Evolutionary conservation across 2,329 filamentous ascomycete species (phyloP), one percentile per base, ranked within the genome.

Genomic region (Fusarium siculi): DNA sequence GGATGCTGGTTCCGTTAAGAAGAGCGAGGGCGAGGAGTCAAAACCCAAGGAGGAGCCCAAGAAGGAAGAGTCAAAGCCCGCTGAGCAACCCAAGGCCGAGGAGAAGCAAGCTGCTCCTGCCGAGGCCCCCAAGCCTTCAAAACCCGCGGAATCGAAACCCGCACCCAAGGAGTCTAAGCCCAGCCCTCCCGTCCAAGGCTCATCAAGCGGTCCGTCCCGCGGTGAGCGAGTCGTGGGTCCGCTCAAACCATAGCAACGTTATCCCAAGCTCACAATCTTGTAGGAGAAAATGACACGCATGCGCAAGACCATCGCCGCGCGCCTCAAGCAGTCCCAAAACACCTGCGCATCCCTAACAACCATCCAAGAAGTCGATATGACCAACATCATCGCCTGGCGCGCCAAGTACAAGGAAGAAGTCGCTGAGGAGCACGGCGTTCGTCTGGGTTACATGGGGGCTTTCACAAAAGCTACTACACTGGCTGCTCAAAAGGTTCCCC

Each of bases 391-490:
- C 81, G 85, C 90, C 68, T 80, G 79, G 79, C 87, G 90, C 23
- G 84, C 91, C 55, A 88, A 92, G 55, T 93, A 93, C 87, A 93
- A 93, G 85, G 79, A 80, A 25, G 77, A 78, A 28, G 79, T 80
- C 15, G 70, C 73, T 2, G 77, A 80, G 44, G 66, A 73, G 61
- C 72, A 79, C 59, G 79, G 79, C 34, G 79, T 80, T 25, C 70
- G 77, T 0, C 88, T 93, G 50, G 93, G 91, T 18, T 90, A 93
- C 82, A 93, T 93, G 82, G 92, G 93, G 81, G 92, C 93, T 83
- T 87, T 93, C 75, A 88, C 93, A 83, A 93, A 93, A 84, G 92
- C 92, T 64, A 87, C 91, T 65, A 91, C 89, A 47, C 84, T 88
- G 44, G 92, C 92, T 58, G 89, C 91, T 59, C 86, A 87, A 79